Percentiles rank a stretch among this genome's conserved stretches.
Evolutionary conservation across 202 grass and related monocot genomes (phyloP).

Genomic region (Setaria viridis): DNA sequence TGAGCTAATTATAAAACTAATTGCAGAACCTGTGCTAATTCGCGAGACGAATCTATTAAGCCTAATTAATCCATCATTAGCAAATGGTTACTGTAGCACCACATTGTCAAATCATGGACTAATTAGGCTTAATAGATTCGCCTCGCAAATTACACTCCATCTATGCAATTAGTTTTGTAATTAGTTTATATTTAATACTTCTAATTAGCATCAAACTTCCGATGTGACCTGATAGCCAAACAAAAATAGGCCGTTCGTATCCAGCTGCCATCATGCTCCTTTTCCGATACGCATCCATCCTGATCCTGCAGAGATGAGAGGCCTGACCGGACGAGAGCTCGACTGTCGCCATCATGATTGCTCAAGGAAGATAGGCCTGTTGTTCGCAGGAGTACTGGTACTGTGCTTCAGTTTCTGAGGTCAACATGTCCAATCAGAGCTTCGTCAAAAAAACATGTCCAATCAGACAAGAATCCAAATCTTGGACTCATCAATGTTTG

Average conservation of each 20-base stretch:
- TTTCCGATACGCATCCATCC: neutral
- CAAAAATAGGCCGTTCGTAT: neutral
- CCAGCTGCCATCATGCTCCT: neutral
- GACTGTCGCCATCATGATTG: constrained; percentile 6
- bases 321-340: neutral
- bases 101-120: too few relatives aligned
- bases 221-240: neutral
- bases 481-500: neutral
- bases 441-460: too few relatives aligned
- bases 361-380: neutral
- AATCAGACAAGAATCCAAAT: constrained; percentile 35
- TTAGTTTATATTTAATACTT: too few relatives aligned
- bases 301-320: neutral
- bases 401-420: neutral
- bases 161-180: too few relatives aligned
- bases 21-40: too few relatives aligned
- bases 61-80: too few relatives aligned
- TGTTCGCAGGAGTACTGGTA: neutral
- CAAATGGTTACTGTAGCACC: too few relatives aligned
- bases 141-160: too few relatives aligned
- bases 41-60: too few relatives aligned
- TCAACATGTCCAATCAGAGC: constrained; percentile 5
- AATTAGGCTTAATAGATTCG: too few relatives aligned
- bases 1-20: too few relatives aligned
- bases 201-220: too few relatives aligned